Base-by-base conservation (phyloP, 2,329 filamentous ascomycete species). In the Xylaria sp. region DNA sequence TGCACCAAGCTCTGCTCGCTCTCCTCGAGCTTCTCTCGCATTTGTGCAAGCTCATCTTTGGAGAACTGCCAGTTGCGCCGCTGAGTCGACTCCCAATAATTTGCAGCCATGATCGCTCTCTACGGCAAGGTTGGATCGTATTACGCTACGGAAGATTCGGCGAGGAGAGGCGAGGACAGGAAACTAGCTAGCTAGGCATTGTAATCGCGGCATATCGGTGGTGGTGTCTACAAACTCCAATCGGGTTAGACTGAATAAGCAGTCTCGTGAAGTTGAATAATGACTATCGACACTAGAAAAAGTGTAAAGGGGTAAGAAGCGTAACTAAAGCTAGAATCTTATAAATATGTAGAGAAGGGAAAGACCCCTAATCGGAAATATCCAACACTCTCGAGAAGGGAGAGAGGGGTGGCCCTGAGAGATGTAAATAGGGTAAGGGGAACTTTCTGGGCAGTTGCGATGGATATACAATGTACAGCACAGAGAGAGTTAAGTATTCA, bases 51-150 rank as follows among this genome's bases (percentile, higher is more conserved):
- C 78, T 94, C 90, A 70, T 93, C 90, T 77, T 93, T 92, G 55
- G 93, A 91, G 81, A 97, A 97, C 65, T 93, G 92, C 96, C 96
- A 99, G 83, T 92, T 89, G 74, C 90, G 91, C 74, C 91, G 89
- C 82, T 99, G 96, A 29, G 93, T 96, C 64, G 96, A 98, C 72
- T 93, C 92, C 94, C 94, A 99, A 83, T 95, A 99, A 82, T 95
- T 98, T 78, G 94, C 93, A 40, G 95, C 93, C 95, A 98, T 98
- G 62, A 50, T 50, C 27, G 50, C 51, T 63, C 44, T 66, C 13
- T 10, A 12, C n/a, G 8, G 35, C 18, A 16, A 13, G 16, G 2
- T 5, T 21, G 23, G 21, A 9, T 40, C n/a, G 47, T 27, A 16
- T 13, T 13, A 40, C 37, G 27, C 40, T 13, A 37, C 9, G 32